phyloP scores from a whole-genome alignment of 306 rosid species.

The Corylus avellana region DNA sequence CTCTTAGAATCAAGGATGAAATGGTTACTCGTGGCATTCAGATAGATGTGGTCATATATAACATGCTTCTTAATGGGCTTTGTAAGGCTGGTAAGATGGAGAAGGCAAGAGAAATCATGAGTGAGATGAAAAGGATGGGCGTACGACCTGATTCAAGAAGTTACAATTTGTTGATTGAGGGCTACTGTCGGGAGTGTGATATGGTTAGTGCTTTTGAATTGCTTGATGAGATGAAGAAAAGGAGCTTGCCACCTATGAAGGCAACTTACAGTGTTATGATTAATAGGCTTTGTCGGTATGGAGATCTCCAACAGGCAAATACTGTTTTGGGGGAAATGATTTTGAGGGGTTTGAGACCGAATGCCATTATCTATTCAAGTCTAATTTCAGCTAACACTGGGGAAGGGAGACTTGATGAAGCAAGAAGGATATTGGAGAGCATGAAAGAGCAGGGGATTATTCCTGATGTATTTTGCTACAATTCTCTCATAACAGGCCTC shows the following conservation, averaged over 20 bases:
- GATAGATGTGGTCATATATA: conserved; percentile 21
- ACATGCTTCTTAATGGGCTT: conserved; percentile 34
- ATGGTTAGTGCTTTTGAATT: conserved; percentile 28
- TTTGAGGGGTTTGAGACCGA: conserved; percentile 31
- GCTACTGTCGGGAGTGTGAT: conserved; percentile 33
- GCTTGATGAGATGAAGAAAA: conserved; percentile 41
- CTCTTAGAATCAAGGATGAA: conserved; percentile 36
- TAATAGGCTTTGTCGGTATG: conserved; percentile 29
- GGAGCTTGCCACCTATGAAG: conserved; percentile 30
- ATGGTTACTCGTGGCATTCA: conserved; percentile 31
- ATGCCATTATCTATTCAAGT: conserved; percentile 29
- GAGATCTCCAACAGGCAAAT: conserved; percentile 33
- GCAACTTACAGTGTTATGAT: conserved; percentile 39
- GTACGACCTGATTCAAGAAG: conserved; percentile 27
- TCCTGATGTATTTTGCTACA: conserved; percentile 45
- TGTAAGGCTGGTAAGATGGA: conserved; percentile 43
- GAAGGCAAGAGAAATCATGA: conserved; percentile 33
- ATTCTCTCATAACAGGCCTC: conserved; percentile 44
- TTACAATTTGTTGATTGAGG: conserved; percentile 37
- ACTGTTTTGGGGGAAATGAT: conserved; percentile 33
- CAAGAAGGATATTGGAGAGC: conserved; percentile 21
- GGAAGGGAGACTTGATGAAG: conserved; percentile 39
- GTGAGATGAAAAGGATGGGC: conserved; percentile 40
- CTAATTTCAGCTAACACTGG: conserved; percentile 34
- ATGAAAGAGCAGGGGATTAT: conserved; percentile 36